Evolutionary conservation across 805 yeast species (phyloP), one percentile per base, ranked within the genome.

Genomic region (Ogataea ganodermae): DNA sequence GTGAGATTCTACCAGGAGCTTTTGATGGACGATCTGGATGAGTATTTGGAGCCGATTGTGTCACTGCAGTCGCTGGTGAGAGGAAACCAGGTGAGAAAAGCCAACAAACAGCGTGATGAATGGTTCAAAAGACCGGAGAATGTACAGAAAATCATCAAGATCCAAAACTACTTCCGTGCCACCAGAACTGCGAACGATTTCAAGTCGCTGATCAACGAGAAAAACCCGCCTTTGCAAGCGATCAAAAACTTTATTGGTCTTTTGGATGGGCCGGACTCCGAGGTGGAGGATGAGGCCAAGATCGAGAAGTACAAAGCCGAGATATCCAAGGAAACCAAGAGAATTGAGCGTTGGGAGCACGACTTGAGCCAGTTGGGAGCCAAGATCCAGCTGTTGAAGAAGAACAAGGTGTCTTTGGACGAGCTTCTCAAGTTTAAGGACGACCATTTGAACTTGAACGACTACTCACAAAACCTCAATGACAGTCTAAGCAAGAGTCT

Each of bases 171-270:
- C 31, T 75, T 92, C 46, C 78, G 90, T 47, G 83, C 89, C 26
- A 73, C 76, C 54, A 77, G 80, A 45, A 84, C 85, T 49, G 84
- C 84, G 10, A 74, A 72, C 27, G 94, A 96, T 1, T 94, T 89
- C 66, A 78, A 77, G 49, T 79, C 87, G 2, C 70, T 94, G 47
- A 79, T 88, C 41, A 76, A 79, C 8, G 81, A 79, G 63, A 78
- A 76, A 31, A 84, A 86, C 58, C 97, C 98, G 0, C 86, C 95
- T 0, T 67, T 94, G 41, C 69, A 83, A 26, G 86, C 89, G 0
- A 83, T 94, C 20, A 78, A 82, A 56, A 83, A 81, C 48, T 94
- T 90, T 66, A 86, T 91, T 2, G 79, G 81, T 55, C 67, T 94
- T 35, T 67, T 94, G 37, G 74, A 76, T 21, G 86, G 82, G 43